Conservation (phyloP, 2,329 filamentous ascomycete genomes). For the Colletotrichum horii region DNA sequence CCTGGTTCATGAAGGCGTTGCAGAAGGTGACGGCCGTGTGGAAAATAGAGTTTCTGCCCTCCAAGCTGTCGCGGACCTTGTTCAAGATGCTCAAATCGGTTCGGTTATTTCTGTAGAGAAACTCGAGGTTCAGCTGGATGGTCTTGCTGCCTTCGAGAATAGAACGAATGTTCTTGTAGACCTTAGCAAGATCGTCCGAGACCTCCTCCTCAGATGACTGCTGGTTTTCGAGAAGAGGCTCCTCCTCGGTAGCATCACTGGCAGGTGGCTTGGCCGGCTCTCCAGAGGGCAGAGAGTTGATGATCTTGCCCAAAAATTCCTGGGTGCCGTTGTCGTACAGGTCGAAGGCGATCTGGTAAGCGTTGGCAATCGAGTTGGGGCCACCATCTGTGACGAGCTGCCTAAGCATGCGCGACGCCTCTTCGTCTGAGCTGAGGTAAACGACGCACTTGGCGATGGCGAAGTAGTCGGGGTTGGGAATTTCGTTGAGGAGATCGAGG, state of each 20-base stretch:
- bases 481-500: conserved; percentile 92
- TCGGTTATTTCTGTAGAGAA: conserved; percentile 93
- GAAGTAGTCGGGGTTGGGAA: conserved; percentile 93
- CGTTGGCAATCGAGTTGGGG: conserved; percentile 78
- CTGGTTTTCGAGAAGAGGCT: conserved; percentile 54
- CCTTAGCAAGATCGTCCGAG: conserved; percentile 58
- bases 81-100: conserved; percentile 92
- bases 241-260: conserved; percentile 45
- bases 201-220: conserved; percentile 56
- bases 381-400: conserved; percentile 83
- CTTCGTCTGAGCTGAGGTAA: conserved; percentile 88
- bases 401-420: conserved; percentile 85
- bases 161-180: conserved; percentile 67
- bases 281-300: conserved; percentile 74
- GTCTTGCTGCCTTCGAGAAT: conserved; percentile 89
- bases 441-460: conserved; percentile 98
- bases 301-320: conserved; percentile 91
- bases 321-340: conserved; percentile 98
- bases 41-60: conserved; percentile 97
- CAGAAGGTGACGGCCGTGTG: conserved; percentile 97
- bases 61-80: conserved; percentile 93
- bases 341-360: conserved; percentile 98
- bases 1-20: conserved; percentile 99
- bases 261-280: conserved; percentile 51
- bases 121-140: conserved; percentile 94